Evolutionary conservation across 2,329 filamentous ascomycete genomes (phyloP).

Genomic region (Leptographium radiaticola): DNA sequence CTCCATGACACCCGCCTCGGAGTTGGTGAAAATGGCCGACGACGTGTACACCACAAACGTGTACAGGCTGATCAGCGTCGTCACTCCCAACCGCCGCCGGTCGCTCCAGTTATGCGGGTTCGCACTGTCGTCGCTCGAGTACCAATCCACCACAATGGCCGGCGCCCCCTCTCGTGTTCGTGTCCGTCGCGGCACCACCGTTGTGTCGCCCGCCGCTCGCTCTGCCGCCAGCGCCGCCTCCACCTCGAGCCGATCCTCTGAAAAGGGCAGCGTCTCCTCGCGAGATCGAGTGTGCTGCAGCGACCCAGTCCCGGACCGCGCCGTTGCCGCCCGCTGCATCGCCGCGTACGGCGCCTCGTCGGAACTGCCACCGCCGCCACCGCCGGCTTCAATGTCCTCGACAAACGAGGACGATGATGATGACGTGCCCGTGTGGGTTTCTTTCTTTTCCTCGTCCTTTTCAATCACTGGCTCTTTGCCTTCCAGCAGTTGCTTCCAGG

Average conservation of each 20-base stretch:
- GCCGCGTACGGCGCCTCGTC: slow-evolving; percentile 10
- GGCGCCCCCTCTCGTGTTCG: slow-evolving; percentile 7
- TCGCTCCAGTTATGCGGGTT: slow-evolving; percentile 38
- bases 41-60: slow-evolving; percentile 32
- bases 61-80: slow-evolving; percentile 29
- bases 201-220: slow-evolving; percentile 13
- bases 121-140: slow-evolving; percentile 33
- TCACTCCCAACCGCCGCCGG: slow-evolving; percentile 22
- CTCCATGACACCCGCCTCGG: slow-evolving; percentile 27
- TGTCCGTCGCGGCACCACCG: slow-evolving; percentile 15
- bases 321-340: slow-evolving; percentile 3
- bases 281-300: slow-evolving; percentile 13
- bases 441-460: slow-evolving; percentile 14
- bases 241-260: slow-evolving; percentile 13
- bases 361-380: neutral
- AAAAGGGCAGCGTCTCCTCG: slow-evolving; percentile 15
- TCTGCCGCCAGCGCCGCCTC: slow-evolving; percentile 15
- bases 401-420: no score
- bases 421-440: neutral
- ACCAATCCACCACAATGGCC: slow-evolving; percentile 23
- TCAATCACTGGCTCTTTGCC: slow-evolving; percentile 39
- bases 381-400: neutral
- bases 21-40: slow-evolving; percentile 26
- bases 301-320: neutral
- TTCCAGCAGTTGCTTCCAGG: slow-evolving; percentile 57